Percentiles rank a stretch among this genome's conserved stretches.
Conservation (phyloP, 2,329 filamentous ascomycete species). For the Scedosporium boydii region DNA sequence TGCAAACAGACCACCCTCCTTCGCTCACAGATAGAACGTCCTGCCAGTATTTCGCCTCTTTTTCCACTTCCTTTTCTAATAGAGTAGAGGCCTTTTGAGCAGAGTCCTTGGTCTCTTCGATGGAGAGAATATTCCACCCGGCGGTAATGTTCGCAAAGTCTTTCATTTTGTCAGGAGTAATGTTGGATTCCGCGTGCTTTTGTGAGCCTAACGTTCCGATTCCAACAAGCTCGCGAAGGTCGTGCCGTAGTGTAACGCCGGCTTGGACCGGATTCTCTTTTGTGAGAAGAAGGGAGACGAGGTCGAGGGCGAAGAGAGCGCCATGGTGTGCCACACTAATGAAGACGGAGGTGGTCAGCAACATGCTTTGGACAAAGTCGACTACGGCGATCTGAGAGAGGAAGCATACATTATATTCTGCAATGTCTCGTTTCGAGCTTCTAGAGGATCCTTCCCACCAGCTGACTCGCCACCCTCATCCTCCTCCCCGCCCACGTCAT, state of each 20-base stretch:
- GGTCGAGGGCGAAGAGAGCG: conserved; percentile 65
- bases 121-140: conserved; percentile 71
- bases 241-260: conserved; percentile 58
- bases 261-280: conserved; percentile 68
- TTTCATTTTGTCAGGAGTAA: conserved; percentile 42
- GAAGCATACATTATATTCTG: conserved; percentile 42
- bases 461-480: conserved; percentile 30
- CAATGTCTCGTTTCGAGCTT: conserved; percentile 48
- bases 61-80: conserved; percentile 65
- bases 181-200: conserved; percentile 50
- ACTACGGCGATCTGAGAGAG: neutral
- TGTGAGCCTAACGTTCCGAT: conserved; percentile 66
- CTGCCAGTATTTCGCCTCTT: conserved; percentile 82
- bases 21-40: conserved; percentile 73
- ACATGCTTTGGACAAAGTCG: neutral
- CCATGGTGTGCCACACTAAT: conserved; percentile 43
- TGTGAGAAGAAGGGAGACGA: conserved; percentile 74
- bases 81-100: conserved; percentile 63
- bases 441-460: conserved; percentile 32
- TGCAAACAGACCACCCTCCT: conserved; percentile 77
- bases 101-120: conserved; percentile 65
- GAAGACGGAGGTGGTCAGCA: neutral
- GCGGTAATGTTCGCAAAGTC: conserved; percentile 48
- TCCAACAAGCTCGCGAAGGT: conserved; percentile 60
- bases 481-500: conserved; percentile 35